Percentiles rank a stretch among this genome's conserved stretches.
Conservation (phyloP, 75 land plant genomes). For the Larix kaempferi region DNA sequence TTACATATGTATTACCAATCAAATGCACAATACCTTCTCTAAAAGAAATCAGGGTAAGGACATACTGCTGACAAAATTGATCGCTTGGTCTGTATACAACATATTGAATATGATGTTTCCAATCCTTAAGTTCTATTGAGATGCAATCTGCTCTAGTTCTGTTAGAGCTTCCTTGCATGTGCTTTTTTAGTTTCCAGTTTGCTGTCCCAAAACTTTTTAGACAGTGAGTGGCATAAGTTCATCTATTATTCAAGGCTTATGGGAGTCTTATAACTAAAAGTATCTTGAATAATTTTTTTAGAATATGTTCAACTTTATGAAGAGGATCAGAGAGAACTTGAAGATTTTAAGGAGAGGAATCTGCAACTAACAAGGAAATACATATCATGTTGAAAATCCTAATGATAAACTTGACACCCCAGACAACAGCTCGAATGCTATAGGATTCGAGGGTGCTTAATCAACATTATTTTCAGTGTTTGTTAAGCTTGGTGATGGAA, state of each 20-base stretch:
- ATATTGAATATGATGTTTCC: slow-evolving; percentile 63
- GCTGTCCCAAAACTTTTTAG: slow-evolving; percentile 14
- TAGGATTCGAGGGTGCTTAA: too few relatives aligned
- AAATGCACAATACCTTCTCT: slow-evolving; percentile 65
- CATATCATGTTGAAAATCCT: too few relatives aligned
- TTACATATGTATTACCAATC: slow-evolving; percentile 58
- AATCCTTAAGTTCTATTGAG: slow-evolving; percentile 57
- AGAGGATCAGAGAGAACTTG: too few relatives aligned
- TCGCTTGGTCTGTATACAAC: slow-evolving; percentile 69
- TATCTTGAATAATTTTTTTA: too few relatives aligned
- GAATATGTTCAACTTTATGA: too few relatives aligned
- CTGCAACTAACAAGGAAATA: too few relatives aligned
- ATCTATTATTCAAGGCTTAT: slow-evolving; percentile 14
- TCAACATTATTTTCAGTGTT: too few relatives aligned
- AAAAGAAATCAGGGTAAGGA: slow-evolving; percentile 67
- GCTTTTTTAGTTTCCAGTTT: slow-evolving; percentile 25
- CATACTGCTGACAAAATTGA: slow-evolving; percentile 68
- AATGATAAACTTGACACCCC: too few relatives aligned
- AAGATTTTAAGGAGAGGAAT: too few relatives aligned
- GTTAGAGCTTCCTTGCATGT: slow-evolving; percentile 14
- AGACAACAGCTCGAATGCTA: too few relatives aligned
- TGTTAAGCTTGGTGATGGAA: too few relatives aligned
- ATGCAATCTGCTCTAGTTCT: neutral
- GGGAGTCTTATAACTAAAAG: too few relatives aligned
- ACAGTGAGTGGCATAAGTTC: slow-evolving; percentile 60